Conservation (phyloP, 208 protist species). For the Trichomonas vaginalis region DNA sequence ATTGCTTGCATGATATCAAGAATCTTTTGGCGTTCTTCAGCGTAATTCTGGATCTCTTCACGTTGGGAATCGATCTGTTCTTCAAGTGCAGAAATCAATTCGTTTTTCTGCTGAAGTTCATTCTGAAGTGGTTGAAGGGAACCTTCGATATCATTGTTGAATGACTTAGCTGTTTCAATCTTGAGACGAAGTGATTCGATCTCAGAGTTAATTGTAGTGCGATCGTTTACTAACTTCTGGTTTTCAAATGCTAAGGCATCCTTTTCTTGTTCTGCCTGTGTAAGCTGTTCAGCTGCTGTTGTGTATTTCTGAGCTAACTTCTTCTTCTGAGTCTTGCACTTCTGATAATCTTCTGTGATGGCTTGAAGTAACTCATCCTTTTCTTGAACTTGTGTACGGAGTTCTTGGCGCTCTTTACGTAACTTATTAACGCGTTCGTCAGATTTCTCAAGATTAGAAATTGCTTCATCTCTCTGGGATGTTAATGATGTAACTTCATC, state of each 20-base stretch:
- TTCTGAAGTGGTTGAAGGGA: not conserved
- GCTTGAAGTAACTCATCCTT: not conserved
- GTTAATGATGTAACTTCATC: not conserved
- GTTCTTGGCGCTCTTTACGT: not conserved
- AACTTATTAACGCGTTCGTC: not conserved
- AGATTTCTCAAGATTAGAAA: not conserved
- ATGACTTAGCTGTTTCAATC: not conserved
- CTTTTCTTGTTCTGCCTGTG: not conserved
- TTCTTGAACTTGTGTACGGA: not conserved
- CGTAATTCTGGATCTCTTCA: not conserved
- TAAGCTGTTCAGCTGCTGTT: not conserved
- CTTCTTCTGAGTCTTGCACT: not conserved
- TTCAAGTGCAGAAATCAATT: not conserved
- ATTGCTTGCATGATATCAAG: not conserved
- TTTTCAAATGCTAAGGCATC: not conserved
- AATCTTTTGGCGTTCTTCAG: not conserved
- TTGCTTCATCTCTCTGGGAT: not conserved
- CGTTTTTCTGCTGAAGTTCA: not conserved
- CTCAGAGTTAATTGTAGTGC: not conserved
- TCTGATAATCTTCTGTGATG: not conserved
- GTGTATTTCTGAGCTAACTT: not conserved
- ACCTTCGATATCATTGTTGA: not conserved
- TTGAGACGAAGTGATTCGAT: not conserved
- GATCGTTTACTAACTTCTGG: not conserved
- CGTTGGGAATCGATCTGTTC: not conserved